These are phyloP conservation scores for Petasospora fabianii DNA, from an alignment of 1,139 yeast genomes.

Conservation along the genomic window DNA sequence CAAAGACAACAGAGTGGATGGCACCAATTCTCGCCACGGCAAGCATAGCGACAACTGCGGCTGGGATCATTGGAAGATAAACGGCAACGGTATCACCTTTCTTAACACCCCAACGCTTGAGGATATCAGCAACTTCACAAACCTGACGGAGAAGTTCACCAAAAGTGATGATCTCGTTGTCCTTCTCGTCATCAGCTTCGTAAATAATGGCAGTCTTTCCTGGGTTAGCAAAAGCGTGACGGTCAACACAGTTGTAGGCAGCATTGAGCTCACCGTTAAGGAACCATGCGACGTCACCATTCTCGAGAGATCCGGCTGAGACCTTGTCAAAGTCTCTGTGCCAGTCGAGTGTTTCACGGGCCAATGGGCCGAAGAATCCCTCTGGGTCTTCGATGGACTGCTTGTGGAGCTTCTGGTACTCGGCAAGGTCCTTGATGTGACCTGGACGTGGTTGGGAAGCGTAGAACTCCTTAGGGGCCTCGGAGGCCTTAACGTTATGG, in stretches of 20 bases:
- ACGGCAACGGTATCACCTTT: constrained; percentile 97
- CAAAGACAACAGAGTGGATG: constrained; percentile 92
- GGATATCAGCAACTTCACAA: constrained; percentile 82
- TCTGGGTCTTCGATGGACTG: constrained; percentile 82
- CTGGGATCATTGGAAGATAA: constrained; percentile 96
- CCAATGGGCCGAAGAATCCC: constrained; percentile 78
- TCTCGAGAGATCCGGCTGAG: constrained; percentile 62
- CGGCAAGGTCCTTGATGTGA: constrained; percentile 50
- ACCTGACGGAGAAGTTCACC: constrained; percentile 86
- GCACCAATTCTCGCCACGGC: constrained; percentile 97
- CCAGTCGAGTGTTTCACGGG: constrained; percentile 79
- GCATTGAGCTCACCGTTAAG: constrained; percentile 93
- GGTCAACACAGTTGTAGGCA: constrained; percentile 91
- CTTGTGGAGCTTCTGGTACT: constrained; percentile 69
- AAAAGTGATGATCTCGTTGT: constrained; percentile 70
- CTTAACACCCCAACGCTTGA: constrained; percentile 79
- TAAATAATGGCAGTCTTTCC: constrained; percentile 85
- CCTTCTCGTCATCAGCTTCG: constrained; percentile 91
- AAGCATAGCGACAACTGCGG: constrained; percentile 89
- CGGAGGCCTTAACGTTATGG: constrained; percentile 55
- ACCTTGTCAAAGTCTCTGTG: constrained; percentile 77
- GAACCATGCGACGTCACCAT: constrained; percentile 92
- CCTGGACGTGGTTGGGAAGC: constrained; percentile 64
- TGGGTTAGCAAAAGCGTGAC: constrained; percentile 87
- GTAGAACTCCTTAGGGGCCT: constrained; percentile 73